Evolutionary conservation across 2,329 filamentous ascomycete genomes (phyloP), one percentile per base, ranked within the genome.

Genomic region (Coniochaeta sp.): DNA sequence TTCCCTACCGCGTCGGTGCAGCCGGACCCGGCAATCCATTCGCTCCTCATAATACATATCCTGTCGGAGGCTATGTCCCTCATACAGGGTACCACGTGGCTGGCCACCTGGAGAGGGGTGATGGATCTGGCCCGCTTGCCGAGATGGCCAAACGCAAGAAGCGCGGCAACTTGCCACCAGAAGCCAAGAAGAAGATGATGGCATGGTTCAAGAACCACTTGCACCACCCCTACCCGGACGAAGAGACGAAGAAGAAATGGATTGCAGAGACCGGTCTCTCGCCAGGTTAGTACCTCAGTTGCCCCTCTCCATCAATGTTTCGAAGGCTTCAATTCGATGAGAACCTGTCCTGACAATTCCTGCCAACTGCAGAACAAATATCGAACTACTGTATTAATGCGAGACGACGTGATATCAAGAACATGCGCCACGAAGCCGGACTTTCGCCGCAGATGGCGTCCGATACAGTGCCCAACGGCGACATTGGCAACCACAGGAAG

Each of bases 121-220:
- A 42, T 13, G 38, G 38, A 3, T 42, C 38, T 10, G 38, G 38
- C 14, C 38, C 38, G 38, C 38, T 42, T 42, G 38, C 38, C 38
- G 38, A 42, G 20, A 42, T 42, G 38, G 38, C 38, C 8, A 42
- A 42, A 24, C 38, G 38, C 28, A 85, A 82, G 65, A 77, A 90
- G 50, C 79, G 91, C 33, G 91, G 91, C 1, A 96, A 96, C 62
- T 75, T 96, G 3, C 91, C 91, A n/a, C 95, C 95, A 64, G 87
- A 91, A 51, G 89, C 89, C 0, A 96, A 90, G 0, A 87, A 91
- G 63, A 85, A 88, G 58, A 74, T 96, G 35, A 82, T 87, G 51
- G 74, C 81, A 0, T 96, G 91, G 91, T 91, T 95, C 58, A 70
- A 84, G 49, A 76, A 77, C n/a, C 87, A 94, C 66, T 68, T 91